Evolutionary conservation across 2,329 filamentous ascomycete species (phyloP).

Genomic region (Penicillium psychrosexuale): DNA sequence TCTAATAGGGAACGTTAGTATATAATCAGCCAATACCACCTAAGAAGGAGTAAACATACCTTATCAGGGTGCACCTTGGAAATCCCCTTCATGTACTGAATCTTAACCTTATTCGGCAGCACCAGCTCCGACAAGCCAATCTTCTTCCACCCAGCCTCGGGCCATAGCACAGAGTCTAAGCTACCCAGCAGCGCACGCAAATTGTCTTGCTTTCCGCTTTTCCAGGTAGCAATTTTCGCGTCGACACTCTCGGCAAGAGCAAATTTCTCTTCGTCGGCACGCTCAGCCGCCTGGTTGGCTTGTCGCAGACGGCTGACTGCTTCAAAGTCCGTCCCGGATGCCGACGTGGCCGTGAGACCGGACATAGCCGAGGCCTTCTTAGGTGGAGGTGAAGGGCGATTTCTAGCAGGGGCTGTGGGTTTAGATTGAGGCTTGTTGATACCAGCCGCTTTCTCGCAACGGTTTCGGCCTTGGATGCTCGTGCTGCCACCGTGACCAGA

Average conservation of each 20-base stretch:
- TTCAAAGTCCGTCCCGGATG: constrained; percentile 55
- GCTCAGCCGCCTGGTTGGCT: constrained; percentile 80
- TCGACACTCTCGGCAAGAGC: constrained; percentile 83
- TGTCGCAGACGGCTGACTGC: constrained; percentile 79
- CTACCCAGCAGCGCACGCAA: constrained; percentile 81
- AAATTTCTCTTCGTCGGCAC: constrained; percentile 88
- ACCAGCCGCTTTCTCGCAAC: constrained; percentile 83
- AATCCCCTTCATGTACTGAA: constrained; percentile 98
- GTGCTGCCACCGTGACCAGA: constrained; percentile 79
- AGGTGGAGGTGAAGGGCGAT: constrained; percentile 46
- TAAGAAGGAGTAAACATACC: constrained; percentile 56
- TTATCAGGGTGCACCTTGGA: constrained; percentile 98
- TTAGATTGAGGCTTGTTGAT: constrained; percentile 54
- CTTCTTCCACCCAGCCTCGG: constrained; percentile 92
- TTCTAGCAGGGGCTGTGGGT: constrained; percentile 46
- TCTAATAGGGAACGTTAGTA: constrained; percentile 40
- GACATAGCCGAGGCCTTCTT: constrained; percentile 34
- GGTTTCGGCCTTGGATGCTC: constrained; percentile 78
- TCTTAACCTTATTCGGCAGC: constrained; percentile 91
- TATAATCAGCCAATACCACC: not conserved
- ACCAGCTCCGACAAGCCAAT: constrained; percentile 91
- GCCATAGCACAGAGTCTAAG: constrained; percentile 86
- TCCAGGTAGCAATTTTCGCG: constrained; percentile 73
- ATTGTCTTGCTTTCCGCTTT: constrained; percentile 89
- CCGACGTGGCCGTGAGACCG: constrained; percentile 40